phyloP scores from a whole-genome alignment of 495 filamentous ascomycete genomes.

The Glutinoglossum americanum region DNA sequence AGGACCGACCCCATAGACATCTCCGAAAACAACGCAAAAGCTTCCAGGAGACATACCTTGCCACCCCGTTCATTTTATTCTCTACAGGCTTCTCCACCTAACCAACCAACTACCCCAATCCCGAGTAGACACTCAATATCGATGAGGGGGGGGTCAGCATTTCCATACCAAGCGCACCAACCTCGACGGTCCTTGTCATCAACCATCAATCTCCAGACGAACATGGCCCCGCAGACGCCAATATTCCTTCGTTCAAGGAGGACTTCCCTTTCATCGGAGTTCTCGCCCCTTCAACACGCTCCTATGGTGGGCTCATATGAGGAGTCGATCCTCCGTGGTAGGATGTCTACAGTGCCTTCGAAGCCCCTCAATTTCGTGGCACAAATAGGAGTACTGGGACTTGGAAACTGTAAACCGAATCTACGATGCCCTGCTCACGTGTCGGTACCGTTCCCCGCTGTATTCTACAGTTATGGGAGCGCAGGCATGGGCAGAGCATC shows the following conservation, averaged over 20 bases:
- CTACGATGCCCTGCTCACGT: slow-evolving; percentile 81
- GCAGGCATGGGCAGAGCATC: slow-evolving; percentile 34
- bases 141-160: slow-evolving; percentile 29
- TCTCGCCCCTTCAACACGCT: slow-evolving; percentile 60
- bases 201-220: slow-evolving; percentile 28
- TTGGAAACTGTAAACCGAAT: slow-evolving; percentile 71
- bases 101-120: neutral
- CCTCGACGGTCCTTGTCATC: slow-evolving; percentile 54
- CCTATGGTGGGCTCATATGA: slow-evolving; percentile 97
- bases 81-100: slow-evolving; percentile 17
- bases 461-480: slow-evolving; percentile 79
- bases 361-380: slow-evolving; percentile 85
- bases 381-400: slow-evolving; percentile 84
- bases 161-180: slow-evolving; percentile 45
- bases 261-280: slow-evolving; percentile 53
- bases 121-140: slow-evolving; percentile 12
- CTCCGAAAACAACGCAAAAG: neutral
- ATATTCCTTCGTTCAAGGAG: slow-evolving; percentile 33
- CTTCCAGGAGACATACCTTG: slow-evolving; percentile 25
- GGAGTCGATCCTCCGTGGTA: slow-evolving; percentile 79
- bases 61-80: slow-evolving; percentile 32
- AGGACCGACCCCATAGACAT: neutral
- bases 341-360: slow-evolving; percentile 94
- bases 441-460: slow-evolving; percentile 80
- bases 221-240: slow-evolving; percentile 30